Conservation (phyloP, 345 rosid genomes). For the Schrenkiella parvula region DNA sequence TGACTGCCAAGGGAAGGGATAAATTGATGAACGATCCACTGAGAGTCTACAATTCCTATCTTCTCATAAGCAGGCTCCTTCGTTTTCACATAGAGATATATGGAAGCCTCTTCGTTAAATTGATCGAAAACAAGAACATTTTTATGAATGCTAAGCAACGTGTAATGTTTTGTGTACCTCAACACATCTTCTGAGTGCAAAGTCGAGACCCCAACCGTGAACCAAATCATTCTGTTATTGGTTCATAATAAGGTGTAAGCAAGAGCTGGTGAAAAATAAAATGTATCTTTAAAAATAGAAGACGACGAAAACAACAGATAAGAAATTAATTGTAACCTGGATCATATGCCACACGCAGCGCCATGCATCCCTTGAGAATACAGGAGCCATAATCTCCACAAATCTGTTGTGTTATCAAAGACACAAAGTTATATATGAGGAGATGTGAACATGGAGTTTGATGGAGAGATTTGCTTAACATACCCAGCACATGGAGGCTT, state of each 20-base stretch:
- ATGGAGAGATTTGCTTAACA: neutral
- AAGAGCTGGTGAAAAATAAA: neutral
- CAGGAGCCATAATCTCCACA: slow-evolving; percentile 99
- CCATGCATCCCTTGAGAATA: slow-evolving; percentile 84
- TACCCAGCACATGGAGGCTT: slow-evolving; percentile 98
- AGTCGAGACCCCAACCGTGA: slow-evolving; percentile 99
- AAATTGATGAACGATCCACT: slow-evolving; percentile 92
- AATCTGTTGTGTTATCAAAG: slow-evolving; percentile 49
- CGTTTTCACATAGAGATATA: slow-evolving; percentile 4
- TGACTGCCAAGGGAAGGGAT: slow-evolving; percentile 82
- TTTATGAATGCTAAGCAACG: neutral
- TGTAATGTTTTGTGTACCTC: slow-evolving; percentile 42
- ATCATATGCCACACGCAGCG: slow-evolving; percentile 97
- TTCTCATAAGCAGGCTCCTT: slow-evolving; percentile 87
- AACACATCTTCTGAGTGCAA: slow-evolving; percentile 88
- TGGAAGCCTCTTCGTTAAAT: neutral
- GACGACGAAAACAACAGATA: neutral
- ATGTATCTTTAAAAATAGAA: slow-evolving; percentile 1
- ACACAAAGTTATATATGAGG: neutral
- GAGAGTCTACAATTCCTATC: slow-evolving; percentile 92
- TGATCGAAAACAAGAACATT: neutral
- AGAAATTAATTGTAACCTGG: slow-evolving; percentile 47
- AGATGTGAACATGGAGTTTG: neutral
- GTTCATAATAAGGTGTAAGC: slow-evolving; percentile 4
- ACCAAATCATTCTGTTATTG: slow-evolving; percentile 85